Percentiles rank a stretch among this genome's conserved stretches.
phyloP scores from a whole-genome alignment of 2,329 filamentous ascomycete genomes.

The Arthrinium puccinioides region DNA sequence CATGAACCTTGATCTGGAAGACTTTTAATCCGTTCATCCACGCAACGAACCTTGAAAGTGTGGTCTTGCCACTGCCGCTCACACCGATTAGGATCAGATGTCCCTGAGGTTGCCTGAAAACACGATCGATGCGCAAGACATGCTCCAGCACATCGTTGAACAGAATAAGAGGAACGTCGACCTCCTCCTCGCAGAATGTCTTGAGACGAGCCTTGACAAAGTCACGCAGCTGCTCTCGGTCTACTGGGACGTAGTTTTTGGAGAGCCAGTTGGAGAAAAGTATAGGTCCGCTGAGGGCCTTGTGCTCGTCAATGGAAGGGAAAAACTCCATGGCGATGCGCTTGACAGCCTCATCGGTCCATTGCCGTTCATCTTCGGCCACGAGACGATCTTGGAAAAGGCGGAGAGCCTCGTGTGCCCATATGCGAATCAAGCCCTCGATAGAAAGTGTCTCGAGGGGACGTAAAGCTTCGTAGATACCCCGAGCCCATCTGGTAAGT shows the following conservation, averaged over 20 bases:
- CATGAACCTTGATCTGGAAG: slow-evolving; percentile 99
- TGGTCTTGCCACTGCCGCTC: slow-evolving; percentile 97
- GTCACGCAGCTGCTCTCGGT: slow-evolving; percentile 88
- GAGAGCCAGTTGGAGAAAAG: slow-evolving; percentile 99
- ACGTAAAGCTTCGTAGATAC: slow-evolving; percentile 92
- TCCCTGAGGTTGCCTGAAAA: slow-evolving; percentile 96
- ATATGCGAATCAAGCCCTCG: slow-evolving; percentile 91
- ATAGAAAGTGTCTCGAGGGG: slow-evolving; percentile 82
- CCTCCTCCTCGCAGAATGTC: slow-evolving; percentile 99
- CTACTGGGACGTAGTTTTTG: slow-evolving; percentile 96
- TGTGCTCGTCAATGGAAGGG: slow-evolving; percentile 86
- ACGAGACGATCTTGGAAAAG: slow-evolving; percentile 97
- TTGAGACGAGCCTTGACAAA: slow-evolving; percentile 95
- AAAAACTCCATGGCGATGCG: slow-evolving; percentile 87
- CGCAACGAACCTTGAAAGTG: slow-evolving; percentile 91
- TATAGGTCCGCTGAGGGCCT: slow-evolving; percentile 86
- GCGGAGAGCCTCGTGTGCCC: slow-evolving; percentile 93
- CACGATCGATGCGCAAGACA: slow-evolving; percentile 93
- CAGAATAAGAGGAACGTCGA: slow-evolving; percentile 95
- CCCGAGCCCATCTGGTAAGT: slow-evolving; percentile 93
- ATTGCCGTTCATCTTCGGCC: slow-evolving; percentile 84
- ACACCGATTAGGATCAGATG: slow-evolving; percentile 98
- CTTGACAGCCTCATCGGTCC: slow-evolving; percentile 85
- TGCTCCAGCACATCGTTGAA: slow-evolving; percentile 99
- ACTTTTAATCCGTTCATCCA: slow-evolving; percentile 99